phyloP scores from a whole-genome alignment of 768 basidiomycete genomes.

The Heimioporus sp. region DNA sequence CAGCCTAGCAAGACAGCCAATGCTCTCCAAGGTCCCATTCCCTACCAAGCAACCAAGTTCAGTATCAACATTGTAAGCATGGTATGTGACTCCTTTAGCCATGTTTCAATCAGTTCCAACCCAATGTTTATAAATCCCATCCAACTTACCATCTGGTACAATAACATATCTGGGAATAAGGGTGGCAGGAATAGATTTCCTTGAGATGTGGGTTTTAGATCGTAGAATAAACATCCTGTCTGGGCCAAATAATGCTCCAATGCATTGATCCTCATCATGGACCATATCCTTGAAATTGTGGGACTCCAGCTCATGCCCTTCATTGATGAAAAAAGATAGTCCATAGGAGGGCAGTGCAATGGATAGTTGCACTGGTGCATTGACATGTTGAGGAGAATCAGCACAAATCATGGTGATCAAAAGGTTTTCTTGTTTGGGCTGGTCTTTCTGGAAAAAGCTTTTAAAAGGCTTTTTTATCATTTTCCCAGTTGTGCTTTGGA shows the following conservation, averaged over 20 bases:
- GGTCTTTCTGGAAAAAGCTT: no score
- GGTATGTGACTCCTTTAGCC: no score
- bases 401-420: no score
- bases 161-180: not conserved
- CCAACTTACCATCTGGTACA: not conserved
- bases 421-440: no score
- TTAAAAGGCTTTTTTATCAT: conserved; percentile 15
- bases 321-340: not conserved
- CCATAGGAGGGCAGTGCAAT: not conserved
- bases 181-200: not conserved
- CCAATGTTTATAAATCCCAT: no score
- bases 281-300: no score
- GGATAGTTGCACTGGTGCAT: not conserved
- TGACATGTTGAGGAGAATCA: no score
- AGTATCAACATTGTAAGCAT: not conserved
- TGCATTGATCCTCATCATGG: not conserved
- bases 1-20: not conserved
- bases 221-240: not conserved
- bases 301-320: not conserved
- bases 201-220: not conserved
- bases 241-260: not conserved
- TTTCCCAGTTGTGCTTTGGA: conserved; percentile 15
- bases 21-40: not conserved
- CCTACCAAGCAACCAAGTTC: not conserved
- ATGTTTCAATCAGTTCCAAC: no score